A percentile compares a stretch with the other conserved stretches of the same genome.
These are phyloP conservation scores for Neopestalotiopsis sp. DNA, from an alignment of 2,329 filamentous ascomycete genomes.

Conservation along the genomic window DNA sequence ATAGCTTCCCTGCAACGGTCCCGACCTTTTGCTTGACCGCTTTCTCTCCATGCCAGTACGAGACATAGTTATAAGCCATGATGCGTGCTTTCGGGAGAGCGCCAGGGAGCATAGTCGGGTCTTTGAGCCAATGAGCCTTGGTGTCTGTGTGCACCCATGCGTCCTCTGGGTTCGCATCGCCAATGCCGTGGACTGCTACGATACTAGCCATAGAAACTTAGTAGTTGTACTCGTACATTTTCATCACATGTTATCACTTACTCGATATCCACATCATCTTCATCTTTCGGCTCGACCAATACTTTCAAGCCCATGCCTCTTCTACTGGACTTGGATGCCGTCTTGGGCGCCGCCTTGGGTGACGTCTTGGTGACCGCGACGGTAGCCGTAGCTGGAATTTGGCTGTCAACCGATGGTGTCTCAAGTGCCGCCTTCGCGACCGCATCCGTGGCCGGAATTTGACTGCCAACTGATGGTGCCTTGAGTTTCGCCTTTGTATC, in stretches of 20 bases:
- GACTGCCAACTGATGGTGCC: too few species aligned
- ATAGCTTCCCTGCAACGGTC: not conserved
- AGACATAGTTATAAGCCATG: not conserved
- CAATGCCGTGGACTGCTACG: conserved; percentile 6
- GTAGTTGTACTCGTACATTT: not conserved
- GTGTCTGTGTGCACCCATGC: not conserved
- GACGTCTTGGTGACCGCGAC: too few species aligned
- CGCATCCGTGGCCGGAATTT: too few species aligned
- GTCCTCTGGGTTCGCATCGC: not conserved
- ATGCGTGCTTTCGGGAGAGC: conserved; percentile 8
- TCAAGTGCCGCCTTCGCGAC: too few species aligned
- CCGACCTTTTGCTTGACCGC: not conserved
- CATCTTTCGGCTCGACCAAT: not conserved
- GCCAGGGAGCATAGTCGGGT: not conserved
- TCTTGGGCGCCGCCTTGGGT: too few species aligned
- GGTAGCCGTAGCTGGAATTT: too few species aligned
- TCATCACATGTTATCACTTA: not conserved
- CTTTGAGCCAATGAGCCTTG: not conserved
- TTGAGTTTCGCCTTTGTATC: not conserved
- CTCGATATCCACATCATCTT: not conserved
- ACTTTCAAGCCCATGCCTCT: not conserved
- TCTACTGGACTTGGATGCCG: not conserved
- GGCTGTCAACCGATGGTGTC: too few species aligned
- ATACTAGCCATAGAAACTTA: not conserved
- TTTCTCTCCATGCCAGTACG: not conserved